Base-by-base conservation (phyloP, 2,329 filamentous ascomycete genomes). In the Myriosclerotinia duriaeana region DNA sequence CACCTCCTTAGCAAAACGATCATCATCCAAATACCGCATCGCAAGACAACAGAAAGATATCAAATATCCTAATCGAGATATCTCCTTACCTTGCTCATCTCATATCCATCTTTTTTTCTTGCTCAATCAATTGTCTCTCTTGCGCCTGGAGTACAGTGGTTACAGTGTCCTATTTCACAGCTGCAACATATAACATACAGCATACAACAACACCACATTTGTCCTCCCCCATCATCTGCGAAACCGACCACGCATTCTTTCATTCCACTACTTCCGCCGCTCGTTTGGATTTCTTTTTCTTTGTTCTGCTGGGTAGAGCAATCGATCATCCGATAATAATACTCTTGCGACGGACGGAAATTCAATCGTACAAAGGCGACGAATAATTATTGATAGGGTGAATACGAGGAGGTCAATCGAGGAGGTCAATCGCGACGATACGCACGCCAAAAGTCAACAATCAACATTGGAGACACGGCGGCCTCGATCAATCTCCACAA, bases 81-180 rank as follows among this genome's bases (percentile, higher is more conserved):
- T 26, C 14, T 14, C 55, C 11, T 46, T n/a, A 40, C 46, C 55
- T 59, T 30, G 40, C 9, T 34, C 55, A 34, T 48, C 44, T 46
- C 44, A 20, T n/a, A 20, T 34, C 20, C 17, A 8, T 36, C 26
- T 9, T 26, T 59, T 17, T 3, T 9, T 48, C 36, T 48, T 42
- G 26, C 56, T 48, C 55, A 46, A 26, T 48, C 55, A 46, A 26
- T 26, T 26, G 42, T 59, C 42, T 59, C 56, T 46, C 55, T 50
- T 60, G 44, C 56, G 44, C 44, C 42, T 22, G 11, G 56, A 60
- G 42, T 17, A 60, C 56, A 17, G 42, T 50, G 44, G 30, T 60
- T 46, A 59, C 56, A 46, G 30, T 59, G n/a, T 59, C 26, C 34
- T 53, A n/a, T 65, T 58, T 59, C 63, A 59, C 63, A 42, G 40